Evolutionary conservation across 768 basidiomycete genomes (phyloP).

Genomic region (Rhizopogon roseolus): DNA sequence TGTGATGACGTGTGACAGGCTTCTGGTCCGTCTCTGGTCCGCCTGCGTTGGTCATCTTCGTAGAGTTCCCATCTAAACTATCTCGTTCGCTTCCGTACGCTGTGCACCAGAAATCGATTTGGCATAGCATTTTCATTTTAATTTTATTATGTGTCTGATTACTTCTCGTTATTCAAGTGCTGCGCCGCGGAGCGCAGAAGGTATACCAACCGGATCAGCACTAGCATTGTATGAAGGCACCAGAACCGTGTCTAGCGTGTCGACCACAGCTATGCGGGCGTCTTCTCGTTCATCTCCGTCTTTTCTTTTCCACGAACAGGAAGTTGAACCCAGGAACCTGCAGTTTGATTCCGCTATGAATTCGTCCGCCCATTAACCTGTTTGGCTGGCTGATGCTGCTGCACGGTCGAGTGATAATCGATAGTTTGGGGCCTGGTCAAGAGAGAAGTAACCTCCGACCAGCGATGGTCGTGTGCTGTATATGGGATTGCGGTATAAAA

Average conservation of each 20-base stretch:
- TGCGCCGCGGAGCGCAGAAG: no score
- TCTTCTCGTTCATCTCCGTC: conserved; percentile 15
- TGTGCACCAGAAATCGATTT: no score
- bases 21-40: background rate
- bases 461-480: background rate
- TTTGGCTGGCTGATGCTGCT: conserved; percentile 42
- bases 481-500: no score
- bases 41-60: background rate
- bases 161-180: no score
- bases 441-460: background rate
- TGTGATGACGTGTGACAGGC: background rate
- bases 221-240: background rate
- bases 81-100: background rate
- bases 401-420: conserved; percentile 4
- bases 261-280: no score
- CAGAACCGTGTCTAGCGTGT: background rate
- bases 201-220: background rate
- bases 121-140: no score
- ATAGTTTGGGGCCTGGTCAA: no score
- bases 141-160: no score
- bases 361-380: conserved; percentile 48
- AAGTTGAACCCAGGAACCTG: conserved; percentile 54
- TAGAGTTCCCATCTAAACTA: background rate
- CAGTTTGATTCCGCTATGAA: conserved; percentile 25
- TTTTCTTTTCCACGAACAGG: conserved; percentile 42